These are phyloP conservation scores for Sarocladium strictum DNA, from an alignment of 2,329 filamentous ascomycete genomes.

Conservation along the genomic window DNA sequence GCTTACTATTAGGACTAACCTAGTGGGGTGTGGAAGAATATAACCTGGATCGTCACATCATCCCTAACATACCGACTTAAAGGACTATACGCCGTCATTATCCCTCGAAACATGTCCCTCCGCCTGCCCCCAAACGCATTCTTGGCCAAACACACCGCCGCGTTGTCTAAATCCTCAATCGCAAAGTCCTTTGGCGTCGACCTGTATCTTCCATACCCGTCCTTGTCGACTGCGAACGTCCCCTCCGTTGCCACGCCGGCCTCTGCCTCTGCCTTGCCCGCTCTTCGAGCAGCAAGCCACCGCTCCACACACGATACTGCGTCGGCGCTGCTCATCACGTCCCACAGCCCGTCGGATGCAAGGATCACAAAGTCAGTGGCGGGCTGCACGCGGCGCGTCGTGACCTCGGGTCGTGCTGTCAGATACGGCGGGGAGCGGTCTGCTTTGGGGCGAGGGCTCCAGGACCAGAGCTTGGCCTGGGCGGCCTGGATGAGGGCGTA, in stretches of 20 bases:
- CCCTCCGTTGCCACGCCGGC: background rate
- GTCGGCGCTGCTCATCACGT: slow-evolving; percentile 49
- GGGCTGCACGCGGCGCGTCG: slow-evolving; percentile 42
- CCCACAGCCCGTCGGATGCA: slow-evolving; percentile 63
- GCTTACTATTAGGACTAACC: no score
- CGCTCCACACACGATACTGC: slow-evolving; percentile 50
- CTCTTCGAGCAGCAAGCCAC: slow-evolving; percentile 38
- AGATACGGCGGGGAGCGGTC: slow-evolving; percentile 58
- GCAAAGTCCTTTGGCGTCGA: slow-evolving; percentile 53
- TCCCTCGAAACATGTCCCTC: slow-evolving; percentile 64
- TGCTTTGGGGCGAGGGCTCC: slow-evolving; percentile 29
- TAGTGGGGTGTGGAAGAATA: slow-evolving; percentile 49
- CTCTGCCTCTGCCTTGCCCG: slow-evolving; percentile 18
- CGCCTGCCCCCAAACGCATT: slow-evolving; percentile 77
- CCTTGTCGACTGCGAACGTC: slow-evolving; percentile 12
- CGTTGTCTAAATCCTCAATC: slow-evolving; percentile 69
- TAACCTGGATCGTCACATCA: slow-evolving; percentile 78
- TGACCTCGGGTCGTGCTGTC: slow-evolving; percentile 60
- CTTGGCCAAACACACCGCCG: slow-evolving; percentile 71
- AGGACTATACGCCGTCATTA: slow-evolving; percentile 66
- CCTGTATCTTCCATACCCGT: slow-evolving; percentile 19
- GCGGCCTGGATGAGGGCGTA: slow-evolving; percentile 21
- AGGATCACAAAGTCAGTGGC: slow-evolving; percentile 54
- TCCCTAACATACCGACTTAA: slow-evolving; percentile 61
- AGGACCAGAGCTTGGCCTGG: slow-evolving; percentile 42